Base-by-base conservation (phyloP, 163 green algal genomes). In the Chloroidium sp. region DNA sequence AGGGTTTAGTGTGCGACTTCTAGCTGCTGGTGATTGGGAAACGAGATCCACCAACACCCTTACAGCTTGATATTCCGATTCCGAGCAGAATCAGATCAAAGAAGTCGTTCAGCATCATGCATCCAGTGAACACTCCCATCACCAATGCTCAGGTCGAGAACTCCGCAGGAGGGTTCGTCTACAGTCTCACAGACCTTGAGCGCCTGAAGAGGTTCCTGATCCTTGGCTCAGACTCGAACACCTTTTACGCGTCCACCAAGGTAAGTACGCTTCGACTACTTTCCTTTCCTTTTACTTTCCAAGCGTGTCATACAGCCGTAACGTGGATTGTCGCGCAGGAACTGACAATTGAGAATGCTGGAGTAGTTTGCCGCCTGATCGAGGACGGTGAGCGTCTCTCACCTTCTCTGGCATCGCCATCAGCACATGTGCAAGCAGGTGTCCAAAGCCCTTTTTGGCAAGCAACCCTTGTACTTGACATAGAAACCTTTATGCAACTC, bases 141-240 rank as follows among this genome's bases (percentile, higher is more conserved):
- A 67, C 67, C 75, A 8, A 78, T 3, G 59, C 4, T 3, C 75
- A 78, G 75, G 59, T 69, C 59, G 1, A n/a, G 3, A 78, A 78
- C 75, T 69, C 67, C 36, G 75, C 75, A 59, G 75, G 75, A 59
- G 75, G 75, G 59, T 78, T 59, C 75, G 61, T 6, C 3, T 78
- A 67, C 75, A 59, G 68, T 59, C 57, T 60, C 2, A 61, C 57
- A 59, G 75, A 69, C 75, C 59, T 78, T 59, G 75, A 59, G 13
- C 4, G 59, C 2, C 8, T 78, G 3, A 59, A 61, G 59, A 59
- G 75, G 3, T 78, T 78, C 75, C 59, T 78, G 10, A 78, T 78
- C 59, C 61, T 78, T 60, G 75, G 75, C 58, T 69, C 59, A 2
- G 59, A 78, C 57, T n/a, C 57, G 57, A 61, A 61, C 59, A 78